phyloP scores from a whole-genome alignment of 1,284 basidiomycete species.

The Sporisorium graminicola region DNA sequence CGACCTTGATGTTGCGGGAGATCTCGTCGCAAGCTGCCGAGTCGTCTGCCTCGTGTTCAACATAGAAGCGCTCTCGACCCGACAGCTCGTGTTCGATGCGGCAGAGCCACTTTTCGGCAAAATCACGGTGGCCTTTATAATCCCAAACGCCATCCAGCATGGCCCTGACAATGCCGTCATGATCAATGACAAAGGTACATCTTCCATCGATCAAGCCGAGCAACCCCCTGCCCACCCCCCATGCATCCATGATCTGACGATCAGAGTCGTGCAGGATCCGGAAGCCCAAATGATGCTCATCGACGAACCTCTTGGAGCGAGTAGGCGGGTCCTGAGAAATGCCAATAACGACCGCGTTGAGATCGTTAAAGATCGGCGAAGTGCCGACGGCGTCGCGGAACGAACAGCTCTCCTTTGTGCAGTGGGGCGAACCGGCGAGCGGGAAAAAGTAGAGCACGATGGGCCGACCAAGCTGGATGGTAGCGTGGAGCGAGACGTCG shows the following conservation, averaged over 20 bases:
- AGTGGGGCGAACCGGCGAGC: conserved; percentile 63
- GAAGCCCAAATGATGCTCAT: conserved; percentile 57
- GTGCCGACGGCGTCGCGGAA: conserved; percentile 58
- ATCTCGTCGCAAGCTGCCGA: conserved; percentile 19
- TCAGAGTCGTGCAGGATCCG: conserved; percentile 54
- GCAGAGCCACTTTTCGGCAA: conserved; percentile 61
- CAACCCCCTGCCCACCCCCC: conserved; percentile 46
- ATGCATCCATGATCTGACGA: conserved; percentile 49
- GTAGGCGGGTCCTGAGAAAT: conserved; percentile 56
- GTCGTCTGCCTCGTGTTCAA: conserved; percentile 32
- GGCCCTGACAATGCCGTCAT: conserved; percentile 55
- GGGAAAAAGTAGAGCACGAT: conserved; percentile 65
- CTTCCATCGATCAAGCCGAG: conserved; percentile 55
- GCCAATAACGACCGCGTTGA: conserved; percentile 63
- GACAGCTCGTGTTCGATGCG: conserved; percentile 60
- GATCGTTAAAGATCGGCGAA: conserved; percentile 59
- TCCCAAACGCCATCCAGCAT: conserved; percentile 61
- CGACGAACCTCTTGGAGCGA: conserved; percentile 46
- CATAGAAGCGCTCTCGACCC: conserved; percentile 39
- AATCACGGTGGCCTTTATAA: conserved; percentile 51
- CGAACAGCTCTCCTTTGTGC: conserved; percentile 56
- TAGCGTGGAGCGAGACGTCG: conserved; percentile 55
- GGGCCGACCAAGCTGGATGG: conserved; percentile 56
- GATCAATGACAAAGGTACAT: conserved; percentile 63
- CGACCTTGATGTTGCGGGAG: conserved; percentile 23